Conservation (phyloP, 2,329 filamentous ascomycete genomes). For the Dothideomycetes sp. region DNA sequence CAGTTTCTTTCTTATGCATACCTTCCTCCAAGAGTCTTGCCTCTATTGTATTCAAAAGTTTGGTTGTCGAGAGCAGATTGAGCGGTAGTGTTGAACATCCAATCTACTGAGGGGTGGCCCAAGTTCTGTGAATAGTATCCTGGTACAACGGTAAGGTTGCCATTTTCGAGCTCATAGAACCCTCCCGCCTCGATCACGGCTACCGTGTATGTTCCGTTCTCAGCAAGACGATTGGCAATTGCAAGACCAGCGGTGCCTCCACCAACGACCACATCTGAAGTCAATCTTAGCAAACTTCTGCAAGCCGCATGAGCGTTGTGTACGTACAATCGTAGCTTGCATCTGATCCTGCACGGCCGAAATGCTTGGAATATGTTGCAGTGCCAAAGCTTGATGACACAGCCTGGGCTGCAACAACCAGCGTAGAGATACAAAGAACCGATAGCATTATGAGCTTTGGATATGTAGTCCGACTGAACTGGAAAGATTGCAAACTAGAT, state of each 20-base stretch:
- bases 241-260: constrained; percentile 19
- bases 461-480: neutral
- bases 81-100: constrained; percentile 21
- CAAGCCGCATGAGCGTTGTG: neutral
- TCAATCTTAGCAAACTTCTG: neutral
- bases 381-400: neutral
- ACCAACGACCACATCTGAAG: constrained; percentile 17
- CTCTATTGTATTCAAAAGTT: constrained; percentile 21
- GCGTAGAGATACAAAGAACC: neutral
- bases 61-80: neutral
- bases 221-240: constrained; percentile 18
- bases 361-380: constrained; percentile 2
- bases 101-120: constrained; percentile 21
- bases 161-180: constrained; percentile 18
- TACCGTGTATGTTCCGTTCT: constrained; percentile 16
- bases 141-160: constrained; percentile 9
- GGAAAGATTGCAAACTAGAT: neutral
- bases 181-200: constrained; percentile 21
- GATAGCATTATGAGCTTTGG: neutral
- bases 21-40: constrained; percentile 22
- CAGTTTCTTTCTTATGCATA: neutral
- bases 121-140: neutral
- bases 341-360: constrained; percentile 3
- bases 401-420: neutral
- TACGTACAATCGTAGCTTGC: constrained; percentile 5